phyloP scores from a whole-genome alignment of 208 protist genomes.

The Perkinsela sp. region DNA sequence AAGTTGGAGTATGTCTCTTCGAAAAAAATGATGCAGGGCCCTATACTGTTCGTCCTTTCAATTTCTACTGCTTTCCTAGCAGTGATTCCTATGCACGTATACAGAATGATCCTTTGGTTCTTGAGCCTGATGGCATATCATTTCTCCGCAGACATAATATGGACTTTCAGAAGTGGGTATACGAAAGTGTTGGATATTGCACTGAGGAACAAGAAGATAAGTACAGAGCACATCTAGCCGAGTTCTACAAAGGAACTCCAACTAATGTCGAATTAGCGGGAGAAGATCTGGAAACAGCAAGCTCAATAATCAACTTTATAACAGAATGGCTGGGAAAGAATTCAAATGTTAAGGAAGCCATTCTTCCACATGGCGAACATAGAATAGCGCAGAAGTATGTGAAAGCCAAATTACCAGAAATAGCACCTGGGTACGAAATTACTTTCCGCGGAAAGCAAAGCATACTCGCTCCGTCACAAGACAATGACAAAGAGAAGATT shows the following conservation, averaged over 20 bases:
- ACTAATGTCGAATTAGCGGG: not conserved
- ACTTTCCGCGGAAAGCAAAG: not conserved
- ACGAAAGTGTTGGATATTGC: slow-evolving; percentile 21
- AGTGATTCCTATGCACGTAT: slow-evolving; percentile 7
- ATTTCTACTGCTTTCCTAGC: slow-evolving; percentile 29
- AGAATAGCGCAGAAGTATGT: not conserved
- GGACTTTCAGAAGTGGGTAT: slow-evolving; percentile 46
- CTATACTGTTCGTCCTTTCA: slow-evolving; percentile 32
- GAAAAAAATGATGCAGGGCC: slow-evolving; percentile 8
- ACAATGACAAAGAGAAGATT: not conserved
- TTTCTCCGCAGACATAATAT: slow-evolving; percentile 34
- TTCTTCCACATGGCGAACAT: not conserved
- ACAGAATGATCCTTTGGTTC: slow-evolving; percentile 13
- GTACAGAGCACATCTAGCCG: slow-evolving; percentile 3
- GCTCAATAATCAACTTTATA: not conserved
- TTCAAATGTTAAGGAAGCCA: not conserved
- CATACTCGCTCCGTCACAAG: not conserved
- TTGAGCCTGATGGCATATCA: slow-evolving; percentile 21
- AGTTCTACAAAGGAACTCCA: not conserved
- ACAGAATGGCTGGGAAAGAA: not conserved
- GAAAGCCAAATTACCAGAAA: not conserved
- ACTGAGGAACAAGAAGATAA: slow-evolving; percentile 9
- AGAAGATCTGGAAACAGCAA: not conserved
- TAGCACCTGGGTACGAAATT: not conserved
- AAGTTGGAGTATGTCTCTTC: slow-evolving; percentile 46